Conservation (phyloP, 768 basidiomycete species). For the Inosperma sp. region DNA sequence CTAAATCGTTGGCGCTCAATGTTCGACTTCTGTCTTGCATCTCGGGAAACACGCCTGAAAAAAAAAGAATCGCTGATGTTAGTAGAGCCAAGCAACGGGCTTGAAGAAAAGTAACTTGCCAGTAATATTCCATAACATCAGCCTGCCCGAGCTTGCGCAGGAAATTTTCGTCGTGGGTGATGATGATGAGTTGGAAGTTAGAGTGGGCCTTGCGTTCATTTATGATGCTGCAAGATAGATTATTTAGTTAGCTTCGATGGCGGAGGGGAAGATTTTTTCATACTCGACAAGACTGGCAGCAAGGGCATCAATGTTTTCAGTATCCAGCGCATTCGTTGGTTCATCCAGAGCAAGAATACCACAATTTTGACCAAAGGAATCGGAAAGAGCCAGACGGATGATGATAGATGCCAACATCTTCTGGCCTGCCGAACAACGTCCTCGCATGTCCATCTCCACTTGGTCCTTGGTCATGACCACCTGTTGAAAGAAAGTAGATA, state of each 20-base stretch:
- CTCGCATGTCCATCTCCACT: slow-evolving; percentile 99
- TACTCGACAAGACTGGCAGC: slow-evolving; percentile 90
- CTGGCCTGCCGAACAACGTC: slow-evolving; percentile 96
- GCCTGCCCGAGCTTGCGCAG: slow-evolving; percentile 83
- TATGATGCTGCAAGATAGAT: slow-evolving; percentile 62
- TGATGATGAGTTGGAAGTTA: slow-evolving; percentile 95
- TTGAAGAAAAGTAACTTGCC: slow-evolving; percentile 45
- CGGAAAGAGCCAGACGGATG: slow-evolving; percentile 93
- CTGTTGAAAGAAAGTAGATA: slow-evolving; percentile 37
- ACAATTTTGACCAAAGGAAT: slow-evolving; percentile 96
- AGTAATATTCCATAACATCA: slow-evolving; percentile 94
- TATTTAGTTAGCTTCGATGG: slow-evolving; percentile 10
- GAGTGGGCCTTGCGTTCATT: slow-evolving; percentile 83
- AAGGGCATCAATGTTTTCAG: slow-evolving; percentile 92
- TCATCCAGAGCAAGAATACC: slow-evolving; percentile 97
- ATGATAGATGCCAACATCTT: slow-evolving; percentile 99
- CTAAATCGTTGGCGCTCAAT: slow-evolving; percentile 68
- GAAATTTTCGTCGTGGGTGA: slow-evolving; percentile 97
- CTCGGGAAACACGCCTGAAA: slow-evolving; percentile 73
- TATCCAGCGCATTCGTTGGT: slow-evolving; percentile 95
- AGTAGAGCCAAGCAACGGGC: background rate
- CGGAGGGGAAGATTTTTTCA: slow-evolving; percentile 27
- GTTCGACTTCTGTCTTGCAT: slow-evolving; percentile 69
- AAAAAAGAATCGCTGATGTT: slow-evolving; percentile 5
- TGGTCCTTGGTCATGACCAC: slow-evolving; percentile 99